phyloP scores from a whole-genome alignment of 176 grass and related monocot species.

The Phoenix dactylifera region DNA sequence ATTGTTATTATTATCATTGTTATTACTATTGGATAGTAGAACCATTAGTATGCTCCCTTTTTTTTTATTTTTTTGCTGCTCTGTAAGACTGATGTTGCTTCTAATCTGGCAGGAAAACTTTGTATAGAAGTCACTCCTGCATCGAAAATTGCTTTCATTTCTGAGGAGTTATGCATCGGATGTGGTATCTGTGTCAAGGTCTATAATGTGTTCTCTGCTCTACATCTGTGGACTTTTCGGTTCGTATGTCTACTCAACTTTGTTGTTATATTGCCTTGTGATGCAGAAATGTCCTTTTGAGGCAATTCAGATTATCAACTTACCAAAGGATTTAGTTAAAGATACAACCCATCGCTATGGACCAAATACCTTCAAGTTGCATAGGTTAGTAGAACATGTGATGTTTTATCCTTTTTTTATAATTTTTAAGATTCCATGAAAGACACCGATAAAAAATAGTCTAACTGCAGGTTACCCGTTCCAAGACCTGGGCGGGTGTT shows the following conservation, averaged over 20 bases:
- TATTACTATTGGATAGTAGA: too few relatives aligned
- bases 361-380: slow-evolving; percentile 81
- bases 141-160: slow-evolving; percentile 67
- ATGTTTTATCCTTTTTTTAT: background rate
- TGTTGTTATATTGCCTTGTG: slow-evolving; percentile 20
- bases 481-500: slow-evolving; percentile 71
- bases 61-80: too few relatives aligned
- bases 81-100: background rate
- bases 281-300: slow-evolving; percentile 79
- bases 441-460: background rate
- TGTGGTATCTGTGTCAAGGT: slow-evolving; percentile 95
- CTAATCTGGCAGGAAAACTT: slow-evolving; percentile 42
- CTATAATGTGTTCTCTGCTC: background rate
- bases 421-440: slow-evolving; percentile 5
- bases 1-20: too few relatives aligned
- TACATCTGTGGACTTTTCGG: too few relatives aligned
- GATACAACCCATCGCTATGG: slow-evolving; percentile 84
- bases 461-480: slow-evolving; percentile 48
- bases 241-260: background rate
- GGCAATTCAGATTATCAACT: slow-evolving; percentile 83
- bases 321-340: slow-evolving; percentile 62
- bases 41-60: too few relatives aligned
- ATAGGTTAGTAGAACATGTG: slow-evolving; percentile 36
- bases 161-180: slow-evolving; percentile 75
- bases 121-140: slow-evolving; percentile 65